Evolutionary conservation across 345 rosid species (phyloP).

Genomic region (Conringia planisiliqua): DNA sequence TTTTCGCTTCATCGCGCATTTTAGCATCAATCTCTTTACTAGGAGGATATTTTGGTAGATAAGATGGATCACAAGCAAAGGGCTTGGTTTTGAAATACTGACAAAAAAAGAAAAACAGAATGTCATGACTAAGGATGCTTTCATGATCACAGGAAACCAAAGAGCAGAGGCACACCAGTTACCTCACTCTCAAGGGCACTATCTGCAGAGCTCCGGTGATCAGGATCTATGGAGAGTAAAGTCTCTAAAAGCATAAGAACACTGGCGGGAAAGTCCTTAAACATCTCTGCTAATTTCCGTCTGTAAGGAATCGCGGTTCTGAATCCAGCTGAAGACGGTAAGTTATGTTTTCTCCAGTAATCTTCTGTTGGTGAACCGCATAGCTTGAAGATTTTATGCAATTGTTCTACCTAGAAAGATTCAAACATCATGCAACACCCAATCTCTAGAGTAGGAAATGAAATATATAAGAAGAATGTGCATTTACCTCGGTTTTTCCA

Average conservation of each 20-base stretch:
- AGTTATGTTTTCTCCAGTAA: slow-evolving; percentile 70
- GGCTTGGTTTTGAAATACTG: slow-evolving; percentile 89
- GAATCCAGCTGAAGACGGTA: slow-evolving; percentile 72
- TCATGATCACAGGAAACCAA: neutral
- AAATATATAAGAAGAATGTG: neutral
- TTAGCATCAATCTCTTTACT: slow-evolving; percentile 96
- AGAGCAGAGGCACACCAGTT: slow-evolving; percentile 3
- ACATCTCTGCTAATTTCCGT: slow-evolving; percentile 61
- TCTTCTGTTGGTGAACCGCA: slow-evolving; percentile 90
- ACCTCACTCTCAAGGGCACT: slow-evolving; percentile 33
- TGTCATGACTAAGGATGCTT: neutral
- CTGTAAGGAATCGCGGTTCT: slow-evolving; percentile 82
- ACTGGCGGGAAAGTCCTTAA: slow-evolving; percentile 72
- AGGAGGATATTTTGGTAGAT: slow-evolving; percentile 88
- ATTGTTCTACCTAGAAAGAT: slow-evolving; percentile 72
- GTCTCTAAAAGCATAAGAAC: slow-evolving; percentile 77
- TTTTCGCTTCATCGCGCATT: slow-evolving; percentile 78
- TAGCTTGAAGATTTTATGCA: slow-evolving; percentile 90
- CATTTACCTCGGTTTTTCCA: slow-evolving; percentile 82
- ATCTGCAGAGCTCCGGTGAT: slow-evolving; percentile 33
- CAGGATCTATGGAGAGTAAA: slow-evolving; percentile 92
- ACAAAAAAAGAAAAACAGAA: slow-evolving; percentile 11
- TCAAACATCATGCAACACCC: neutral
- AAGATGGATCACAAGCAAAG: slow-evolving; percentile 81
- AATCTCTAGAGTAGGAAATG: neutral